phyloP scores from a whole-genome alignment of 345 rosid genomes.

The Eucalyptus virginea region DNA sequence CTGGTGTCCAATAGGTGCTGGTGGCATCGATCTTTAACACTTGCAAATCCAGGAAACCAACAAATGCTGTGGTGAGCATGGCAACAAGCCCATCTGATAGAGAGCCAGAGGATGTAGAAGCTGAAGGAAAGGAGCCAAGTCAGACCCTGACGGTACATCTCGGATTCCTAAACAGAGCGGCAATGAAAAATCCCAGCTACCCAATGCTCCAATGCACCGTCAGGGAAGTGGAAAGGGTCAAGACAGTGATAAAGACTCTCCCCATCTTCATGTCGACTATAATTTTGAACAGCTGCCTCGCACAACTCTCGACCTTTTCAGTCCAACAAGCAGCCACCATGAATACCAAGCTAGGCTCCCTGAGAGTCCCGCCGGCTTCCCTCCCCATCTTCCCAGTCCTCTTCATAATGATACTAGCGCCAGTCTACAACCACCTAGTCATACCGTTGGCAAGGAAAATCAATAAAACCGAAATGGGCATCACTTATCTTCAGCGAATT shows the following conservation, averaged over 20 bases:
- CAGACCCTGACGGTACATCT: slow-evolving; percentile 8
- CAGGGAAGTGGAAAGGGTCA: slow-evolving; percentile 58
- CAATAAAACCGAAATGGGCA: slow-evolving; percentile 58
- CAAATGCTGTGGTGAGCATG: slow-evolving; percentile 17
- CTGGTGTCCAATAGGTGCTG: slow-evolving; percentile 25
- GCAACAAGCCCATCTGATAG: slow-evolving; percentile 16
- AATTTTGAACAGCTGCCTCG: slow-evolving; percentile 87
- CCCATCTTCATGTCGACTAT: slow-evolving; percentile 84
- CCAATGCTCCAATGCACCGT: slow-evolving; percentile 34
- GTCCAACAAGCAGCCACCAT: slow-evolving; percentile 90
- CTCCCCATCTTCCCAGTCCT: slow-evolving; percentile 78
- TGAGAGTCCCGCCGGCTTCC: slow-evolving; percentile 79
- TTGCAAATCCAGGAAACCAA: slow-evolving; percentile 13
- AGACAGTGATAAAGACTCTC: slow-evolving; percentile 44
- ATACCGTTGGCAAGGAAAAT: slow-evolving; percentile 49
- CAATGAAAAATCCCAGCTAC: slow-evolving; percentile 3
- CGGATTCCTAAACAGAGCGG: slow-evolving; percentile 35
- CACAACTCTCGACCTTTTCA: slow-evolving; percentile 90
- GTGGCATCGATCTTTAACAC: slow-evolving; percentile 31
- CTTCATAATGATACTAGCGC: slow-evolving; percentile 75
- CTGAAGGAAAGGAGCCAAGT: neutral
- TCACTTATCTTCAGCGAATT: slow-evolving; percentile 70
- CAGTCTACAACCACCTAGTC: slow-evolving; percentile 51
- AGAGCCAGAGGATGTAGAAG: slow-evolving; percentile 5
- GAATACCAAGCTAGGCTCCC: slow-evolving; percentile 63